Base-by-base conservation (phyloP, 192 early-diverging fungal genomes). In the Dimargaris verticillata region DNA sequence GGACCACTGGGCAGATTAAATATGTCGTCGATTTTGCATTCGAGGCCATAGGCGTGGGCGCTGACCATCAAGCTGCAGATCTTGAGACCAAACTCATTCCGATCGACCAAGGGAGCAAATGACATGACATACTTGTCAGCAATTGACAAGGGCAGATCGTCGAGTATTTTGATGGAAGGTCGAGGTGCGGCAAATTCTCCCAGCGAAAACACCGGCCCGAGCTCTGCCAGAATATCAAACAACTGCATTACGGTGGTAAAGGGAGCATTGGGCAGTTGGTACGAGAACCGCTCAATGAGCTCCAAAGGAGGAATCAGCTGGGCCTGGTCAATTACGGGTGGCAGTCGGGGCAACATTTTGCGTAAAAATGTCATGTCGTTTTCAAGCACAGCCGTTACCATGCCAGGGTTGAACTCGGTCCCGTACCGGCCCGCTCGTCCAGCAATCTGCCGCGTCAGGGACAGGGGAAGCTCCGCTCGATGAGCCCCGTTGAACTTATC, bases 361-460 rank as follows among this genome's bases (percentile, higher is more conserved):
- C 47, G 41, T 17, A 72, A 58, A 61, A 54, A 13, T 55, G 62
- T 14, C 17, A 62, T 38, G 48, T 70, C 64, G 41, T 50, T 42
- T 29, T 62, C 26, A 45, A 58, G 53, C 60, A 71, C 59, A 29
- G 91, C 79, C 11, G 88, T 87, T 13, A 91, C 92, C 44, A 68
- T 61, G 18, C 94, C 92, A 0, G 65, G 59, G 7, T 70, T 70
- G 64, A 74, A 83, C 9, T 82, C 72, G 2, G 88, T 86, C 11
- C 79, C 79, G 64, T 85, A 95, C 42, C 93, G 77, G 24, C 93
- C 93, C 12, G 92, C 92, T 43, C 92, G 76, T 18, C 93, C 95
- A 48, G 83, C 92, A 67, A 98, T 98, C 70, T 98, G 93, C 66
- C 93, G 91, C 13, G 86, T 72, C 70, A 89, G 87, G 41, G 89